These are phyloP conservation scores for Penicillium sp. DNA, from an alignment of 2,329 filamentous ascomycete species.

Conservation along the genomic window DNA sequence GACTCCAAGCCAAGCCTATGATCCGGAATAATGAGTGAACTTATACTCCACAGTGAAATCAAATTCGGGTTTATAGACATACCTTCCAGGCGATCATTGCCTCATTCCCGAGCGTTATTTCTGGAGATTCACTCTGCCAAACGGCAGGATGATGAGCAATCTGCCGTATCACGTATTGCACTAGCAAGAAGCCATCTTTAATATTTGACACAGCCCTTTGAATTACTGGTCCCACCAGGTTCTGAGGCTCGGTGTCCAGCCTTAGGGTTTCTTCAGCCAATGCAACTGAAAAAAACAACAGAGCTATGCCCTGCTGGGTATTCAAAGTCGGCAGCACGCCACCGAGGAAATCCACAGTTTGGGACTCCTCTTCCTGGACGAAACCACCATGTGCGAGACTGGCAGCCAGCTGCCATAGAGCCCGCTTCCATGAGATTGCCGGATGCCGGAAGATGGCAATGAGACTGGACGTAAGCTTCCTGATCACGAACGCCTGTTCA, in stretches of 20 bases:
- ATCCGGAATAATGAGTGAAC: not conserved
- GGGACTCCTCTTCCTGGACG: conserved; percentile 32
- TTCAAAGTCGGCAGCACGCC: conserved; percentile 36
- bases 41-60: not conserved
- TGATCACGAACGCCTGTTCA: conserved; percentile 40
- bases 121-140: conserved; percentile 16
- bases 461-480: conserved; percentile 46
- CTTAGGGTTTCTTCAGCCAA: conserved; percentile 39
- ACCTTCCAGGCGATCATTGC: conserved; percentile 38
- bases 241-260: conserved; percentile 18
- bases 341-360: conserved; percentile 27
- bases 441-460: conserved; percentile 43
- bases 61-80: not conserved
- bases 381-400: conserved; percentile 39
- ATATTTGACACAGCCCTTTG: conserved; percentile 28
- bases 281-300: conserved; percentile 39
- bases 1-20: conserved; percentile 35
- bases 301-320: conserved; percentile 32
- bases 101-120: conserved; percentile 27
- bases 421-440: conserved; percentile 36
- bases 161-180: conserved; percentile 35
- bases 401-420: conserved; percentile 35
- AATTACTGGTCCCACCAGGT: conserved; percentile 9
- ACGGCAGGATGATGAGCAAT: conserved; percentile 24
- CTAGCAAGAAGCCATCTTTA: conserved; percentile 35